phyloP scores from a whole-genome alignment of 768 basidiomycete species.

The Auricularia cornea region DNA sequence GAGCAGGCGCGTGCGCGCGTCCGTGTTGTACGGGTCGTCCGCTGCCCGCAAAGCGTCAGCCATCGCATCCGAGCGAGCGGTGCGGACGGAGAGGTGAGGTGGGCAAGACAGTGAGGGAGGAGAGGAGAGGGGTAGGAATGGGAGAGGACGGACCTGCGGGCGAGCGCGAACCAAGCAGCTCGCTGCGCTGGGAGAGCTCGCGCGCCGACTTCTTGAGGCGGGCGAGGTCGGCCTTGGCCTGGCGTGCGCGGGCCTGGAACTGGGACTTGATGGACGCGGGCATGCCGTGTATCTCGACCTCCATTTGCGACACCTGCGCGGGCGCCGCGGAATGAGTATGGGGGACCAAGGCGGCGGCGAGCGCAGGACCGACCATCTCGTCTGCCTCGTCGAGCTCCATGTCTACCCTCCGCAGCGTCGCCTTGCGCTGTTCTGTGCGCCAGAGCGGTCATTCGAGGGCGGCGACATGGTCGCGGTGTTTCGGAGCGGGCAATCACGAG shows the following conservation, averaged over 20 bases:
- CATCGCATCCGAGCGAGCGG: too few species aligned
- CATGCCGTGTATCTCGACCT: conserved; percentile 93
- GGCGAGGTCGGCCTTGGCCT: conserved; percentile 66
- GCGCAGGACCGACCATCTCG: conserved; percentile 63
- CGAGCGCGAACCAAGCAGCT: neutral
- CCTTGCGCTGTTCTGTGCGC: conserved; percentile 66
- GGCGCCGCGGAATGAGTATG: too few species aligned
- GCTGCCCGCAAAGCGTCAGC: conserved; percentile 65
- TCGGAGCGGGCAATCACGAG: neutral
- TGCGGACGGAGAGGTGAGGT: too few species aligned
- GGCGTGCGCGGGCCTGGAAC: conserved; percentile 66
- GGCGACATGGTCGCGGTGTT: too few species aligned
- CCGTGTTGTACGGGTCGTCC: conserved; percentile 69
- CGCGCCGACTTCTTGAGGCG: conserved; percentile 68
- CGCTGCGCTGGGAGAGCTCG: neutral
- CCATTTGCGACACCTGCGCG: conserved; percentile 92
- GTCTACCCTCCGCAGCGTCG: conserved; percentile 72
- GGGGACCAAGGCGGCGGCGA: neutral
- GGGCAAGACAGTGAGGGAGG: too few species aligned
- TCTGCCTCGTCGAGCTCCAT: conserved; percentile 98
- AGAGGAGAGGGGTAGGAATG: conserved; percentile 63
- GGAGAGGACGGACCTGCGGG: neutral
- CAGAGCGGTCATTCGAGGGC: neutral
- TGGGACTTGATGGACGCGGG: conserved; percentile 73
- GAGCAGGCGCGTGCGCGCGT: conserved; percentile 64